Evolutionary conservation across 1,139 yeast species (phyloP), one percentile per base, ranked within the genome.

Genomic region (Suzukiozyma palmioleophila): DNA sequence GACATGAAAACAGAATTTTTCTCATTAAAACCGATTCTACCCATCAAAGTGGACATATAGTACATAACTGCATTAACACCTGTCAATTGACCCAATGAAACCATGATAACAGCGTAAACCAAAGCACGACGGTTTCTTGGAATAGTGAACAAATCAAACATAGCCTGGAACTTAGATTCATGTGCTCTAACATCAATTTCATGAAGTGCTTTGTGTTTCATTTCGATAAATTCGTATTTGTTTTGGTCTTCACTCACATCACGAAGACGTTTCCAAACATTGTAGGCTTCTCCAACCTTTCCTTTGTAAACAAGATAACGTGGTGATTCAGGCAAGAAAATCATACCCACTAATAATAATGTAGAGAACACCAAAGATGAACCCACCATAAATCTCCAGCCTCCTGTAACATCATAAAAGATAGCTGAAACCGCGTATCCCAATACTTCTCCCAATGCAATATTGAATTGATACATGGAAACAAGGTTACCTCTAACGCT

Each of bases 381-480:
- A 34, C 79, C 83, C 36, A 72, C 67, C 80, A 75, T 78, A 58
- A 48, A 77, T 51, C 84, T 64, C 84, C 84, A 79, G 27, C 79
- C 79, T 29, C 73, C 78, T 3, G 61, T 52, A 18, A 76, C 81
- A 18, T 63, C 67, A 43, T 65, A 76, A 56, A 74, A 80, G 26
- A 74, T 77, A 29, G 80, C 82, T 40, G 77, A 77, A 45, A 70
- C 67, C 4, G 79, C 79, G 50, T 60, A 77, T 7, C 83, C 84
- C 27, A 78, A 48, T 8, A 78, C 77, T 49, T 78, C 81, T 28
- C 83, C 83, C 29, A 77, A 59, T 0, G 82, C 81, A 51, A 77
- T 75, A 47, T 71, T 73, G 47, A 77, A 73, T 58, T 79, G 83
- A 51, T 76, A 76, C 50, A 77, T 55, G 1, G 82, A 75, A 13